These are phyloP conservation scores for Scleroderma bovista DNA, from an alignment of 768 basidiomycete genomes.

Conservation along the genomic window DNA sequence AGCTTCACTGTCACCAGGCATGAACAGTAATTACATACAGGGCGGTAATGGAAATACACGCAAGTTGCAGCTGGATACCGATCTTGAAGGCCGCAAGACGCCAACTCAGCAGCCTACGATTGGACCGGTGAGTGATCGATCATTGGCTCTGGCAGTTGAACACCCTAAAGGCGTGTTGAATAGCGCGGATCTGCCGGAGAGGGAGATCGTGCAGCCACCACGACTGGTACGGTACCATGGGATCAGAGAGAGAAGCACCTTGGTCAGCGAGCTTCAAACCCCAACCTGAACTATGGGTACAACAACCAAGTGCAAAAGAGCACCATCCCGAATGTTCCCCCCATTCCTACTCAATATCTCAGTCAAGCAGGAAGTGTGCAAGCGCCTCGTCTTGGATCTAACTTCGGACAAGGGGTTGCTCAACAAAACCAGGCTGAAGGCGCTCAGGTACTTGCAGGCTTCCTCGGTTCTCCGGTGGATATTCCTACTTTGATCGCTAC, in stretches of 20 bases:
- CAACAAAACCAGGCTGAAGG: constrained; percentile 24
- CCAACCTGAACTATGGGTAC: constrained; percentile 63
- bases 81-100: constrained; percentile 64
- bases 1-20: constrained; percentile 37
- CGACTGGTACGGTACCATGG: constrained; percentile 45
- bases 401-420: constrained; percentile 27
- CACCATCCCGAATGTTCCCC: constrained; percentile 59
- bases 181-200: constrained; percentile 29
- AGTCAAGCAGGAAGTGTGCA: constrained; percentile 42
- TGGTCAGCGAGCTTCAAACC: constrained; percentile 55
- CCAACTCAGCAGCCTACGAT: constrained; percentile 39
- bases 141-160: constrained; percentile 40
- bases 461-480: constrained; percentile 69
- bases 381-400: constrained; percentile 34
- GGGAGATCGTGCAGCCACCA: constrained; percentile 31
- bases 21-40: constrained; percentile 37
- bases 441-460: constrained; percentile 39
- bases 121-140: constrained; percentile 47
- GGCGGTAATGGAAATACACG: constrained; percentile 34
- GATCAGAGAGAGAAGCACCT: constrained; percentile 61
- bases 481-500: constrained; percentile 77
- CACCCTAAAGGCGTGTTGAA: constrained; percentile 26
- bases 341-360: constrained; percentile 69
- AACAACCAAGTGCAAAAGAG: constrained; percentile 31
- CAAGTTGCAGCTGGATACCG: constrained; percentile 55